Percentiles rank a stretch among this genome's conserved stretches.
These are phyloP conservation scores for Aspergillus chevalieri DNA, from an alignment of 2,329 filamentous ascomycete genomes.

Conservation along the genomic window DNA sequence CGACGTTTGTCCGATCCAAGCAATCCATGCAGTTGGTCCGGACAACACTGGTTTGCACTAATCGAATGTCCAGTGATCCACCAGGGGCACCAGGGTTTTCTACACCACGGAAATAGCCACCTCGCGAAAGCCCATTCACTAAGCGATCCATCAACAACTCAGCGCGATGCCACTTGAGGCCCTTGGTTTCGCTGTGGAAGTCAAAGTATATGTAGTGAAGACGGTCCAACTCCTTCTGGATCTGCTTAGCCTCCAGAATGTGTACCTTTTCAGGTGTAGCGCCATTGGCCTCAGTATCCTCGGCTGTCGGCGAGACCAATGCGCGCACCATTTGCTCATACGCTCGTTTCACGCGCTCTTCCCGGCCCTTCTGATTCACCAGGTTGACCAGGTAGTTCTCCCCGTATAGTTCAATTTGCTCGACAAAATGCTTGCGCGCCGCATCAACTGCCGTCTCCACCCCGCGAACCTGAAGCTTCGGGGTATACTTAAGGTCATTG, in stretches of 20 bases:
- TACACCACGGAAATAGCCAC: slow-evolving; percentile 88
- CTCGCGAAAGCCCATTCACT: slow-evolving; percentile 65
- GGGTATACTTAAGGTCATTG: slow-evolving; percentile 86
- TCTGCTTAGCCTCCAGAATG: slow-evolving; percentile 60
- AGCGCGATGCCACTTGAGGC: slow-evolving; percentile 85
- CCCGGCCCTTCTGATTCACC: slow-evolving; percentile 91
- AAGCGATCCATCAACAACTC: slow-evolving; percentile 79
- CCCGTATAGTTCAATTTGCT: slow-evolving; percentile 89
- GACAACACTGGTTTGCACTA: slow-evolving; percentile 80
- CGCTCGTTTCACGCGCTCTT: slow-evolving; percentile 80
- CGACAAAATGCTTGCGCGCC: slow-evolving; percentile 79
- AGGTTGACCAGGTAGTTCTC: slow-evolving; percentile 97
- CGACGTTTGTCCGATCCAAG: slow-evolving; percentile 92
- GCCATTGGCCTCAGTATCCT: slow-evolving; percentile 59
- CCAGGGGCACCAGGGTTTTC: slow-evolving; percentile 69
- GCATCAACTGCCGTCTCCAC: slow-evolving; percentile 74
- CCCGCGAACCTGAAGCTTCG: slow-evolving; percentile 79
- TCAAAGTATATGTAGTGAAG: slow-evolving; percentile 98
- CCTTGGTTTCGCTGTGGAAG: slow-evolving; percentile 96
- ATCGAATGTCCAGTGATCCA: slow-evolving; percentile 71
- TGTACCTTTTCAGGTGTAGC: slow-evolving; percentile 74
- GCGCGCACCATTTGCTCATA: slow-evolving; percentile 85
- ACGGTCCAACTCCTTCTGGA: slow-evolving; percentile 65
- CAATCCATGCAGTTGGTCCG: slow-evolving; percentile 99
- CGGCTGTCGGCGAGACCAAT: slow-evolving; percentile 63